Evolutionary conservation across 2,329 filamentous ascomycete species (phyloP).

Genomic region (Apiospora pterosperma): DNA sequence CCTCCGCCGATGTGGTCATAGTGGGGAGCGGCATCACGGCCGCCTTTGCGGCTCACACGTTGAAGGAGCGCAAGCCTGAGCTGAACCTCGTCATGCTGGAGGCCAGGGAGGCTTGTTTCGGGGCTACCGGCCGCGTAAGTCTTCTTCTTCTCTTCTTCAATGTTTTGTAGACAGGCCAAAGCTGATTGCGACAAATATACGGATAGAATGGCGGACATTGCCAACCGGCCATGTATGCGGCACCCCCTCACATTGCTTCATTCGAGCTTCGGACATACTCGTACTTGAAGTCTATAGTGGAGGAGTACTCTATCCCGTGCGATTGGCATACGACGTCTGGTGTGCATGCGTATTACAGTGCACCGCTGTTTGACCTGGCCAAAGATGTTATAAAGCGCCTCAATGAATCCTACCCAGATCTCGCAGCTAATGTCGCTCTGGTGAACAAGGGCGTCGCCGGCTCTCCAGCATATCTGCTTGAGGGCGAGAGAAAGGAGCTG

Average conservation of each 20-base stretch:
- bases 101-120: slow-evolving; percentile 76
- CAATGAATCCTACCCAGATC: slow-evolving; percentile 48
- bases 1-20: slow-evolving; percentile 63
- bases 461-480: slow-evolving; percentile 15
- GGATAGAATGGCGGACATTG: slow-evolving; percentile 68
- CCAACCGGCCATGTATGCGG: slow-evolving; percentile 65
- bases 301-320: slow-evolving; percentile 58
- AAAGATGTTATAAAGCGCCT: slow-evolving; percentile 49
- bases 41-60: slow-evolving; percentile 64
- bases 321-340: slow-evolving; percentile 64
- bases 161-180: not conserved
- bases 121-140: slow-evolving; percentile 75
- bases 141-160: not conserved
- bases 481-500: slow-evolving; percentile 22
- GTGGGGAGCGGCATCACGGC: slow-evolving; percentile 76
- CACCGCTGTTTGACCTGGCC: slow-evolving; percentile 51
- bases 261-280: slow-evolving; percentile 72
- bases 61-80: slow-evolving; percentile 44
- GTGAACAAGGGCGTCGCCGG: slow-evolving; percentile 30
- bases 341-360: slow-evolving; percentile 60
- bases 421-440: slow-evolving; percentile 46
- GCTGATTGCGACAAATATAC: not conserved
- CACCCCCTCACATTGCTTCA: slow-evolving; percentile 55
- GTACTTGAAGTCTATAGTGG: slow-evolving; percentile 56
- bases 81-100: slow-evolving; percentile 69